Percentiles rank a stretch among this genome's conserved stretches.
Conservation (phyloP, 169 alveolate species). For the Cryptosporidium canis region DNA sequence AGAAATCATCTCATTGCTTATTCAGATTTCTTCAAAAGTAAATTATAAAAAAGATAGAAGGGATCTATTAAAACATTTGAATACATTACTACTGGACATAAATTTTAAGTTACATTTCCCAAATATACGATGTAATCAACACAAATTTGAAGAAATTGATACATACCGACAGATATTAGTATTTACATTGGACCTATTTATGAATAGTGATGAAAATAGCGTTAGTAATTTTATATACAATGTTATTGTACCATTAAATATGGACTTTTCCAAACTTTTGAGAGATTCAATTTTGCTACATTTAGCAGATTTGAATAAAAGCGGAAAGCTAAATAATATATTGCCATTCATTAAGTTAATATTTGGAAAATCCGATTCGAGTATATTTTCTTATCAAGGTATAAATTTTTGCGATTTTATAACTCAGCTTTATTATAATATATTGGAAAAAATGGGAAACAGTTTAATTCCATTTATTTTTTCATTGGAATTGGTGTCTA, state of each 20-base stretch:
- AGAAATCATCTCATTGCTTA: slow-evolving; percentile 1
- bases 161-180: neutral
- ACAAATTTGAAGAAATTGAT: neutral
- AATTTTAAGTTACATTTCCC: neutral
- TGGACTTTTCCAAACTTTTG: neutral
- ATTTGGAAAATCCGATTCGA: neutral
- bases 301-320: neutral
- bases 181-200: neutral
- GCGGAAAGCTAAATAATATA: neutral
- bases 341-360: neutral
- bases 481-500: neutral
- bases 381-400: neutral
- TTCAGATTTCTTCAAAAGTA: neutral
- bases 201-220: neutral
- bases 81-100: neutral
- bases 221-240: neutral
- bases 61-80: neutral
- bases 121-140: neutral
- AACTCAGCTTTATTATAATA: neutral
- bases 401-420: neutral
- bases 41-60: neutral
- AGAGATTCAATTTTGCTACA: neutral
- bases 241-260: neutral
- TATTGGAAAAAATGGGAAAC: neutral
- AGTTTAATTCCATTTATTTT: neutral